Base-by-base conservation (phyloP, 176 grass and related monocot genomes). In the Bothriochloa decipiens region DNA sequence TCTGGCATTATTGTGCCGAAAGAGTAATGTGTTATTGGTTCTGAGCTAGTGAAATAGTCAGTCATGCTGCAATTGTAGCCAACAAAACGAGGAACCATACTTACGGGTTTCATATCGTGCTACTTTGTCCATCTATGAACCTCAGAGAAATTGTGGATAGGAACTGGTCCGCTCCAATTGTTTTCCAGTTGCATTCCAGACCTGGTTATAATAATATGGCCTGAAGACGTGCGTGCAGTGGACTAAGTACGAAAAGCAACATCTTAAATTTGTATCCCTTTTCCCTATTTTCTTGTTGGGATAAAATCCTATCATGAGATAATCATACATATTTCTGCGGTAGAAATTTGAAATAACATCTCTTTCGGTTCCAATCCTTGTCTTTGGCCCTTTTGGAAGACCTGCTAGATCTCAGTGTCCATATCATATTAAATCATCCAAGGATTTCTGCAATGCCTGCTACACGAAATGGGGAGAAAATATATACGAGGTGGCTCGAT, bases 281-380 rank as follows among this genome's bases (percentile, higher is more conserved):
- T 6, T 22, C 13, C 47, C 35, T 28, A 22, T 53, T 42, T 55
- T 68, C 28, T 67, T 65, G 12, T 80, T 57, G 22, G 37, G 15
- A 68, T 13, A 88, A 61, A 36, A 62, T 16, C 61, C 40, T 47
- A 28, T 18, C 45, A 20, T n/a, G 47, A 18, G 37, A 3, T 60
- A 32, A 46, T 27, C 12, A 25, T 52, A 72, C 11, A 52, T 65
- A 13, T 18, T 20, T 74, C 14, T 74, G 45, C 13, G 22, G 46
- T 23, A 67, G 82, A 85, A 26, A 78, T 78, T 72, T 78, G 53
- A 72, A 81, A 77, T 18, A 47, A 11, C 11, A 46, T 27, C n/a
- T 3, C 66, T 67, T 28, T 82, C 35, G 0, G 55, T 78, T 67
- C 35, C 74, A 68, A 64, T 74, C 84, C 7, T 50, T 73, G 68